Base-by-base conservation (phyloP, 164 flowering plant species). In the Magnolia kwangsiensis region DNA sequence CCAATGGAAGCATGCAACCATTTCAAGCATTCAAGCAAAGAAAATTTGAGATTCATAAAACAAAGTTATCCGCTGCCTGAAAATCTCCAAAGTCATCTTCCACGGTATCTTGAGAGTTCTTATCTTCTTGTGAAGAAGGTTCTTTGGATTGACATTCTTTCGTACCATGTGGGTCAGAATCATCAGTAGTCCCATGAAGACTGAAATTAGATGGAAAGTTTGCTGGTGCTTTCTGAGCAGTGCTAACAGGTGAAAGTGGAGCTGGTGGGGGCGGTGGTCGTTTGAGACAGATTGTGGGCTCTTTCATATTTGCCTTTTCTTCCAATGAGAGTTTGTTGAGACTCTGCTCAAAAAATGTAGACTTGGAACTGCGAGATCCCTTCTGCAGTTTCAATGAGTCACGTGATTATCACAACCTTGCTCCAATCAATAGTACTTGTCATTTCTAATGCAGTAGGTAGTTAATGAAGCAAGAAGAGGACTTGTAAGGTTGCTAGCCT, bases 1-100 rank as follows among this genome's bases (percentile, higher is more conserved):
- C 55, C 13, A 51, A 29, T 58, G 50, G 68, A 80, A 80, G 71
- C 77, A 76, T 51, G 59, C 64, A 50, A 45, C 58, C 20, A 37
- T 7, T 14, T 23, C 51, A 59, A 2, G 14, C 18, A 58, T 8
- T 20, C 9, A 18, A 21, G 67, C 67, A 63, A 18, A 19, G 24
- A 23, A 23, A 23, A 23, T 18, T 21, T 91, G 85, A 96, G 93
- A 6, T 16, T 50, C 7, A n/a, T 8, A 71, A 14, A 72, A 64
- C 51, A 73, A 66, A 64, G 80, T 74, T 88, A n/a, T 75, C 85
- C 0, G 98, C 99, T 23, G 92, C 76, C 84, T 96, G 98, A 84
- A 94, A 96, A 83, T 96, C 99, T 11, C 99, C 99, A 80, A 94
- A 96, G 82, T 93, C 98, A 72, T 96, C 97, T 74, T 96, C 98